Conservation (phyloP, 768 basidiomycete species). For the Polyporus arcularius region DNA sequence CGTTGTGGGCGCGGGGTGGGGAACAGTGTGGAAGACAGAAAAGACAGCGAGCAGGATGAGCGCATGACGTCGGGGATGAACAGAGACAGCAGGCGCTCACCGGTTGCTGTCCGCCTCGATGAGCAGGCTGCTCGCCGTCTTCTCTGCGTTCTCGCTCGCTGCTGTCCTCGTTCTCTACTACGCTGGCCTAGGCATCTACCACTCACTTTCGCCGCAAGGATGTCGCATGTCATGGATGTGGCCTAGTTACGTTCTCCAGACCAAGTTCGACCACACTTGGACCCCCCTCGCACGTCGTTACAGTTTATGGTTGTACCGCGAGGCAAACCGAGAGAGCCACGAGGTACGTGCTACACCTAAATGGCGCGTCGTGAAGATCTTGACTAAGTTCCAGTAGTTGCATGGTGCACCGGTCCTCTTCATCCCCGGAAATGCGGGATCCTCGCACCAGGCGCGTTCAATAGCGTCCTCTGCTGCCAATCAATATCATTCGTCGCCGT, state of each 20-base stretch:
- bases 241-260: slow-evolving; percentile 81
- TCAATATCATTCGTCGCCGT: slow-evolving; percentile 72
- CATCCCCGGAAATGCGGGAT: slow-evolving; percentile 97
- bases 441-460: slow-evolving; percentile 89
- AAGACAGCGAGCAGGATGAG: slow-evolving; percentile 10
- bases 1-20: background rate
- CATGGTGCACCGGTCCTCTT: slow-evolving; percentile 87
- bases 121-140: slow-evolving; percentile 18
- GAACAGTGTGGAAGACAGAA: slow-evolving; percentile 1
- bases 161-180: slow-evolving; percentile 36
- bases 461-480: slow-evolving; percentile 90
- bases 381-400: slow-evolving; percentile 27
- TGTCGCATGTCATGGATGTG: slow-evolving; percentile 98
- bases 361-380: slow-evolving; percentile 10
- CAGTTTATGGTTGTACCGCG: slow-evolving; percentile 88
- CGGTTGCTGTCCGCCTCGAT: slow-evolving; percentile 27
- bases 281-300: slow-evolving; percentile 75
- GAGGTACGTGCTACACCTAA: slow-evolving; percentile 43
- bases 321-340: slow-evolving; percentile 76
- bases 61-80: slow-evolving; percentile 22
- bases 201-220: slow-evolving; percentile 78
- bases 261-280: slow-evolving; percentile 66
- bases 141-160: slow-evolving; percentile 29
- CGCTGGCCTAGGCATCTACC: slow-evolving; percentile 40
- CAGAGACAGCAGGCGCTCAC: slow-evolving; percentile 10